Conservation (phyloP, 2,329 filamentous ascomycete genomes). For the Epichloe hybrida region DNA sequence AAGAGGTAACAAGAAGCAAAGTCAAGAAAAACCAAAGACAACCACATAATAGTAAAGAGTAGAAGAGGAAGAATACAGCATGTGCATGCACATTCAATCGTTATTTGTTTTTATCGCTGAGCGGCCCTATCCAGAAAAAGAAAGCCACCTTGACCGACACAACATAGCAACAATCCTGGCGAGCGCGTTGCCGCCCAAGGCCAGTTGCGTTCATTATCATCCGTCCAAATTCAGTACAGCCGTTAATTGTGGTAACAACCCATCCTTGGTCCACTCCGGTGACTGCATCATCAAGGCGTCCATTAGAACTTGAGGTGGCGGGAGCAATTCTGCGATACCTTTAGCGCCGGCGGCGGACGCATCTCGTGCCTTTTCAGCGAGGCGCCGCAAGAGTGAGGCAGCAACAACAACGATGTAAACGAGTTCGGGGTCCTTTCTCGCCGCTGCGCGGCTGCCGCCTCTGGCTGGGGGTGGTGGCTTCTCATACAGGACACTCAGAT, state of each 20-base stretch:
- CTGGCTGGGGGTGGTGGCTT: constrained; percentile 8
- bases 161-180: background rate
- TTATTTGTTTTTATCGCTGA: background rate
- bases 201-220: constrained; percentile 22
- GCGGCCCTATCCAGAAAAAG: background rate
- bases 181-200: background rate
- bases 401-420: constrained; percentile 55
- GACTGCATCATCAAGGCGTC: constrained; percentile 53
- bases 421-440: constrained; percentile 35
- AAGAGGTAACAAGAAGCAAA: background rate
- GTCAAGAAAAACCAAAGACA: background rate
- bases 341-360: constrained; percentile 34
- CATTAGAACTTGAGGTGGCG: constrained; percentile 53
- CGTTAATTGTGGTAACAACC: constrained; percentile 55
- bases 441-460: constrained; percentile 19
- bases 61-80: background rate
- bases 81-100: background rate
- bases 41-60: background rate
- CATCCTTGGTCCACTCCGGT: constrained; percentile 47
- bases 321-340: constrained; percentile 49
- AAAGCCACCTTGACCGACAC: background rate
- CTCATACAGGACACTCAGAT: constrained; percentile 53
- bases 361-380: constrained; percentile 55
- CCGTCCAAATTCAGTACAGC: constrained; percentile 35
- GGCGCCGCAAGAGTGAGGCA: constrained; percentile 50